Percentiles rank a stretch among this genome's conserved stretches.
Conservation (phyloP, 1,139 yeast species). For the Saccharomyces hybrid region DNA sequence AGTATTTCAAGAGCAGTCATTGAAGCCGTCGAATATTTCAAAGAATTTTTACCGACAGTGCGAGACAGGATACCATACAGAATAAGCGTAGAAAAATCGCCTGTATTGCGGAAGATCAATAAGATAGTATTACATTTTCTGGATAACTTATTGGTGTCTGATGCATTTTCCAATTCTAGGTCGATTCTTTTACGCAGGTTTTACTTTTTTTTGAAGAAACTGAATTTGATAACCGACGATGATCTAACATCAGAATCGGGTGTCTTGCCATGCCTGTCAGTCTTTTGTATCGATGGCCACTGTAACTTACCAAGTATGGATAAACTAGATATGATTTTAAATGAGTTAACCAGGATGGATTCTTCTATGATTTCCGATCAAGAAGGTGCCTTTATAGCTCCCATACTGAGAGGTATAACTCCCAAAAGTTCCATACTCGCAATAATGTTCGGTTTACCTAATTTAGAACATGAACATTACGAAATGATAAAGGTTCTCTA, state of each 20-base stretch:
- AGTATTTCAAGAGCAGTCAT: constrained; percentile 59
- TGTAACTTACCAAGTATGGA: constrained; percentile 45
- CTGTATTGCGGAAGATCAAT: constrained; percentile 45
- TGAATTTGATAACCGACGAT: constrained; percentile 30
- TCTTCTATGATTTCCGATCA: constrained; percentile 49
- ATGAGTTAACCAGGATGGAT: constrained; percentile 32
- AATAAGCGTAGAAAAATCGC: constrained; percentile 32
- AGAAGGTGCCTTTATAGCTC: constrained; percentile 88
- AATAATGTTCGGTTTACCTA: constrained; percentile 78
- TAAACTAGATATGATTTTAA: constrained; percentile 47
- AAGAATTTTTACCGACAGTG: constrained; percentile 20
- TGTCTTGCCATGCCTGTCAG: constrained; percentile 33
- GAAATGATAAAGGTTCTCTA: constrained; percentile 56
- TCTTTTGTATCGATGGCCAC: constrained; percentile 34
- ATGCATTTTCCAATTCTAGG: constrained; percentile 58
- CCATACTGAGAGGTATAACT: constrained; percentile 70
- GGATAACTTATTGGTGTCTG: constrained; percentile 59
- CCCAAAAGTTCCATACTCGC: constrained; percentile 48
- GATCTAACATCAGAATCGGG: constrained; percentile 10
- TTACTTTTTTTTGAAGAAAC: constrained; percentile 42
- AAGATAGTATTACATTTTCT: constrained; percentile 57
- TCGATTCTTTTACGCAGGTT: constrained; percentile 54
- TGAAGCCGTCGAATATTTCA: constrained; percentile 43
- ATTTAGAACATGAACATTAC: constrained; percentile 56
- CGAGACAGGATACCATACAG: constrained; percentile 11